phyloP scores from a whole-genome alignment of 371 early-diverging fungal genomes.

The Rhizomucor pusillus region DNA sequence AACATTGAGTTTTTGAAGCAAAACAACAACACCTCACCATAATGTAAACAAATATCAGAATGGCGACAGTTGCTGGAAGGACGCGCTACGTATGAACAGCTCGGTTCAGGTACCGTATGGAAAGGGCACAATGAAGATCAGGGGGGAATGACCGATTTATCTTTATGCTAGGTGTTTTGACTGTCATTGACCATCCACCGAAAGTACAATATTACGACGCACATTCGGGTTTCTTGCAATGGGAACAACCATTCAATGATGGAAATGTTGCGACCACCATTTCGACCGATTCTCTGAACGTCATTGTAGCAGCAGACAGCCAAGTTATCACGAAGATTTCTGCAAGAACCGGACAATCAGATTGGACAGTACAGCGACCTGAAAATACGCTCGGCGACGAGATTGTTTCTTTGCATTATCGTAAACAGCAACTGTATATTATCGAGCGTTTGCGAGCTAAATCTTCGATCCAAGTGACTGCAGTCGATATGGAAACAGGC shows the following conservation, averaged over 20 bases:
- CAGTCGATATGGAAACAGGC: slow-evolving; percentile 20
- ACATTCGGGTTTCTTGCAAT: slow-evolving; percentile 9
- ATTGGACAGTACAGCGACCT: too few species aligned
- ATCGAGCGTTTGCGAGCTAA: slow-evolving; percentile 1
- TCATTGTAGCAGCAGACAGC: too few species aligned
- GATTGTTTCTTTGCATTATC: slow-evolving; percentile 6
- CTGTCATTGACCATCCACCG: background rate
- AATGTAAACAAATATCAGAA: too few species aligned
- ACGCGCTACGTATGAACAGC: slow-evolving; percentile 22
- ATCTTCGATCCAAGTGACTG: slow-evolving; percentile 7
- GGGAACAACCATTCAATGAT: background rate
- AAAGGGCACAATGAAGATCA: too few species aligned
- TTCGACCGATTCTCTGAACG: too few species aligned
- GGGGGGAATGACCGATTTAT: slow-evolving; percentile 16
- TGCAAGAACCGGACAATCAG: too few species aligned
- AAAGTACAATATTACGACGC: slow-evolving; percentile 10
- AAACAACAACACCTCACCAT: background rate
- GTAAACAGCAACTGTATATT: slow-evolving; percentile 15
- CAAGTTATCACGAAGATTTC: too few species aligned
- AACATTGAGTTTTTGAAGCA: slow-evolving; percentile 12
- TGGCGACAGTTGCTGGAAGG: slow-evolving; percentile 13
- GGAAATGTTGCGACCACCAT: too few species aligned
- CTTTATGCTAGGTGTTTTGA: slow-evolving; percentile 7
- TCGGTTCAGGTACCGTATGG: too few species aligned
- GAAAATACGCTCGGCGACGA: too few species aligned